These are phyloP conservation scores for Rugonectria rugulosa DNA, from an alignment of 2,329 filamentous ascomycete genomes.

Conservation along the genomic window DNA sequence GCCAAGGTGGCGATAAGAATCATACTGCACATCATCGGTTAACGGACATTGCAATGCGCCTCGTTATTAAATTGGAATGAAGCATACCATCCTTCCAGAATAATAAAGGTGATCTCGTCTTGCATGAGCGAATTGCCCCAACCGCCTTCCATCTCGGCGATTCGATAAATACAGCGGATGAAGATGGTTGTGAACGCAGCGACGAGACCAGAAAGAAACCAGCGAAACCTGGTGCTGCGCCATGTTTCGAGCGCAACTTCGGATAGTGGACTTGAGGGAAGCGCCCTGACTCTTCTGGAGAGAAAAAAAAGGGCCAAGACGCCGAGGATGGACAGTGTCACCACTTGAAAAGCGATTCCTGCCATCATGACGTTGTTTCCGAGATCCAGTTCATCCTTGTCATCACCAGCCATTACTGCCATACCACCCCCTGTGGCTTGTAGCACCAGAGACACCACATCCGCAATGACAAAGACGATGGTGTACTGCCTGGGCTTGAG, in stretches of 20 bases:
- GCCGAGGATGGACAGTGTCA: slow-evolving; percentile 58
- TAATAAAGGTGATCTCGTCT: slow-evolving; percentile 61
- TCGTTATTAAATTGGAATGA: background rate
- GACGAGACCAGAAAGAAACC: slow-evolving; percentile 1
- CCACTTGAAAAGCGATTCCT: slow-evolving; percentile 61
- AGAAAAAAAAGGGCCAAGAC: slow-evolving; percentile 50
- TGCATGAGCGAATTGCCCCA: slow-evolving; percentile 65
- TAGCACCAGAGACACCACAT: slow-evolving; percentile 64
- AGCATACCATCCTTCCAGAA: slow-evolving; percentile 54
- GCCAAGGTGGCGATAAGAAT: background rate
- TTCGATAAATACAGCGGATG: slow-evolving; percentile 67
- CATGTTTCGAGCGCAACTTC: background rate
- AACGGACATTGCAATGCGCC: too few species aligned
- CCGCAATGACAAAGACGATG: slow-evolving; percentile 65
- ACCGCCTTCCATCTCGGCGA: slow-evolving; percentile 68
- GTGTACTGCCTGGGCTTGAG: slow-evolving; percentile 61
- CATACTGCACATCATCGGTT: slow-evolving; percentile 5
- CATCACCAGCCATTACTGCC: slow-evolving; percentile 55
- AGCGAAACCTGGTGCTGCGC: background rate
- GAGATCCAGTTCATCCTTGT: slow-evolving; percentile 49
- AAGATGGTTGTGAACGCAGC: slow-evolving; percentile 52
- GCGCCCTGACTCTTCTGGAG: background rate
- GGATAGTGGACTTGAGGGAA: slow-evolving; percentile 44
- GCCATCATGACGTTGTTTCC: slow-evolving; percentile 63
- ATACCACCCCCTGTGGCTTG: slow-evolving; percentile 66